Evolutionary conservation across 2,329 filamentous ascomycete species (phyloP).

Genomic region (Aspergillus pseudoglaucus): DNA sequence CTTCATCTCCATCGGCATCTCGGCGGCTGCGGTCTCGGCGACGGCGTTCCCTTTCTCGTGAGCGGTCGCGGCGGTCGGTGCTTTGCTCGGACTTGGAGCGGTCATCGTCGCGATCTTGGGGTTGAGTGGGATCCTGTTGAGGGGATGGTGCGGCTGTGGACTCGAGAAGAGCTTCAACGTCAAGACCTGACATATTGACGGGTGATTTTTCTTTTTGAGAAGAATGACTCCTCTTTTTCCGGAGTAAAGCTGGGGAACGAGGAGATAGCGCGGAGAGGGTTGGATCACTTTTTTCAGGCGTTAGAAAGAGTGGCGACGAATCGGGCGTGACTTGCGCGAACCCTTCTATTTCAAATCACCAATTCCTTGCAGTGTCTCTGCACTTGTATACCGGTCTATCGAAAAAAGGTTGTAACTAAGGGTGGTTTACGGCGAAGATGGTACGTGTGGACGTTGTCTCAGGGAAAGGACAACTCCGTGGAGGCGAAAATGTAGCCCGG

Average conservation of each 20-base stretch:
- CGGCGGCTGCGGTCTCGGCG: conserved; percentile 56
- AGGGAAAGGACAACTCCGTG: neutral
- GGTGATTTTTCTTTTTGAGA: conserved; percentile 10
- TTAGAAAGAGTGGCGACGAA: conserved; percentile 27
- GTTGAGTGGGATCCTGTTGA: conserved; percentile 23
- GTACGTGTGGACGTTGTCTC: neutral
- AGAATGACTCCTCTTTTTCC: conserved; percentile 18
- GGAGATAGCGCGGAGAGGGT: conserved; percentile 23
- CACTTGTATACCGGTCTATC: neutral
- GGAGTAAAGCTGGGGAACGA: conserved; percentile 12
- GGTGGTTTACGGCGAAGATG: neutral
- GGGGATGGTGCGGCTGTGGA: conserved; percentile 61
- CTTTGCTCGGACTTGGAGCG: conserved; percentile 49
- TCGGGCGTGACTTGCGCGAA: conserved; percentile 24
- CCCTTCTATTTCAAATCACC: conserved; percentile 24
- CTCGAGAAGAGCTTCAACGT: conserved; percentile 88
- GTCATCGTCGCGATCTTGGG: conserved; percentile 54
- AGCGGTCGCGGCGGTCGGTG: conserved; percentile 49
- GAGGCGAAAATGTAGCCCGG: neutral
- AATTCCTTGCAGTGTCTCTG: conserved; percentile 4
- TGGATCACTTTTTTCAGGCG: conserved; percentile 31
- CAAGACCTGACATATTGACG: conserved; percentile 59
- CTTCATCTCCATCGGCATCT: conserved; percentile 52
- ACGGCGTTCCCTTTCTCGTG: conserved; percentile 51
- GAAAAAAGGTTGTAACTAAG: neutral